A percentile compares a stretch with the other conserved stretches of the same genome.
Evolutionary conservation across 2,329 filamentous ascomycete species (phyloP).

Genomic region (Cryphonectria radicalis): DNA sequence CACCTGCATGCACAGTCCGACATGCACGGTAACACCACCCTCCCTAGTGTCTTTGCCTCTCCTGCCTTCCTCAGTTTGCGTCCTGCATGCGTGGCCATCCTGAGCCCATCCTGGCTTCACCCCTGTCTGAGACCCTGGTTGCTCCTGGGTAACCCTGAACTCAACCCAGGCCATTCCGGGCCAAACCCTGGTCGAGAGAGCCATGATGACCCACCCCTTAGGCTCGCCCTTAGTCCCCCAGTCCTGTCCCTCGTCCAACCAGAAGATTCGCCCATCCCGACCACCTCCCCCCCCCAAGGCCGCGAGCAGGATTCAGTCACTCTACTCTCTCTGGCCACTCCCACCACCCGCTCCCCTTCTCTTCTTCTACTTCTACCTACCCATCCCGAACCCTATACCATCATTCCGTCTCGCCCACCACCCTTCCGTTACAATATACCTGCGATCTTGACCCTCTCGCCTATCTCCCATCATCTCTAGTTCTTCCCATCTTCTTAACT

Average conservation of each 20-base stretch:
- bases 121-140: conserved; percentile 2
- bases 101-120: background rate
- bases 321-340: background rate
- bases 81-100: conserved; percentile 13
- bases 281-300: background rate
- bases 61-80: background rate
- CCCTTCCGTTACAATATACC: conserved; percentile 13
- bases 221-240: conserved; percentile 16
- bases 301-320: background rate
- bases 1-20: background rate
- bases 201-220: conserved; percentile 18
- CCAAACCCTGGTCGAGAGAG: background rate
- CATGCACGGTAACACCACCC: background rate
- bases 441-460: conserved; percentile 4
- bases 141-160: background rate
- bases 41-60: conserved; percentile 3
- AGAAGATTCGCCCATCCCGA: conserved; percentile 17
- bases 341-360: conserved; percentile 23
- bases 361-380: conserved; percentile 26
- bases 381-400: conserved; percentile 26
- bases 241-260: conserved; percentile 25
- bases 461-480: background rate
- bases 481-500: background rate
- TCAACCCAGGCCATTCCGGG: background rate
- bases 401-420: conserved; percentile 7